These are phyloP conservation scores for Mortierella sp. DNA, from an alignment of 371 early-diverging fungal species.

Conservation along the genomic window DNA sequence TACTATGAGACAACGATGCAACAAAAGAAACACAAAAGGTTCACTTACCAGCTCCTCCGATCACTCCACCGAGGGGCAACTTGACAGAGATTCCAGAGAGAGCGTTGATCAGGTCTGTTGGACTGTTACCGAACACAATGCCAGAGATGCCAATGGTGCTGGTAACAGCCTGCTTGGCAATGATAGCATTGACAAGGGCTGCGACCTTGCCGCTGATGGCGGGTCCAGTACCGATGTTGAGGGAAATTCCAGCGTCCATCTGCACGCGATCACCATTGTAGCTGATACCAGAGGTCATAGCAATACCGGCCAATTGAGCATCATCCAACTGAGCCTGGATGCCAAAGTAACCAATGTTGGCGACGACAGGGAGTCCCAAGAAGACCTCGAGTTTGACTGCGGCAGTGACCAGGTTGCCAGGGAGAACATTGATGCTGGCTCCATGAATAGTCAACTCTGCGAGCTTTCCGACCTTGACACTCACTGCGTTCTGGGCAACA, in stretches of 20 bases:
- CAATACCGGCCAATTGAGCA: slow-evolving; percentile 41
- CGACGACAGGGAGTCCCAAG: slow-evolving; percentile 50
- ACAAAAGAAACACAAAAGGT: neutral
- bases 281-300: slow-evolving; percentile 35
- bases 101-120: slow-evolving; percentile 44
- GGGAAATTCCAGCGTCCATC: slow-evolving; percentile 39
- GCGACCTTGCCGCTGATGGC: slow-evolving; percentile 49
- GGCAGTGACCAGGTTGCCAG: slow-evolving; percentile 42
- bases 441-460: slow-evolving; percentile 41
- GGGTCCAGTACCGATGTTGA: slow-evolving; percentile 49
- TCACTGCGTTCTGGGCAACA: slow-evolving; percentile 36
- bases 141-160: slow-evolving; percentile 44
- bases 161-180: slow-evolving; percentile 42
- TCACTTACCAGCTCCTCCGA: slow-evolving; percentile 40
- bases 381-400: slow-evolving; percentile 49
- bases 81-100: slow-evolving; percentile 38
- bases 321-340: slow-evolving; percentile 44
- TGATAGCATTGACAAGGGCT: slow-evolving; percentile 40
- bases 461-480: slow-evolving; percentile 40
- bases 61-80: slow-evolving; percentile 34
- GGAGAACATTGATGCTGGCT: slow-evolving; percentile 42
- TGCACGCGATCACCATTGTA: slow-evolving; percentile 42
- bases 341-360: slow-evolving; percentile 55
- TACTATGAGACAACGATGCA: neutral
- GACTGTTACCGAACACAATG: slow-evolving; percentile 43